Evolutionary conservation across 129 eudicot species (phyloP), one percentile per base, ranked within the genome.

Genomic region (Flaveria bidentis): DNA sequence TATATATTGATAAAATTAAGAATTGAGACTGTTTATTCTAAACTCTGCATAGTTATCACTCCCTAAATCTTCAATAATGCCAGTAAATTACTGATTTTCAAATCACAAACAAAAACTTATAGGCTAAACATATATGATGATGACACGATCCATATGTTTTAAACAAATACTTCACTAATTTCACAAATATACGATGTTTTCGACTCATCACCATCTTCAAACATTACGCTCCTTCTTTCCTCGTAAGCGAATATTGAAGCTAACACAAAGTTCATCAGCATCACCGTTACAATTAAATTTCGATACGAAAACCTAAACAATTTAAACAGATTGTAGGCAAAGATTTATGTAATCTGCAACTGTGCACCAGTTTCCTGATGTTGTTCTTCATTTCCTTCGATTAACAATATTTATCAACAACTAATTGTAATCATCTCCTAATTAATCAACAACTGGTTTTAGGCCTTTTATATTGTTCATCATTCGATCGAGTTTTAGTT

Each of bases 71-170:
- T 22, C 28, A 71, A 44, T 33, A 39, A 69, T 44, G 51, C 20
- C 16, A 10, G 15, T 20, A 60, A 26, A 15, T 22, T 23, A 58
- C 62, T 18, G n/a, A 72, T 65, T 14, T 71, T 2, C n/a, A 76
- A 39, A 64, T 47, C 28, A 17, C 33, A 4, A 18, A 12, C 30
- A 64, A 30, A 2, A 16, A 81, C 88, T 90, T 85, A 90, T 97
- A 63, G 98, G 98, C 98, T 97, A 93, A 78, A 93, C 87, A 83
- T 88, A 23, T 23, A 23, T 23, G 98, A 9, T 88, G 96, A 81
- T 93, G 88, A 17, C 95, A 91, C 3, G 88, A 82, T 84, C 84
- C 76, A 84, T 78, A 73, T 0, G 83, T 47, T 50, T 81, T 88
- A 91, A 93, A 93, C 53, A 90, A 56, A 78, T 83, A 85, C 80